These are phyloP conservation scores for Camellia lanceoleosa DNA, from an alignment of 148 eudicot genomes.

Conservation along the genomic window DNA sequence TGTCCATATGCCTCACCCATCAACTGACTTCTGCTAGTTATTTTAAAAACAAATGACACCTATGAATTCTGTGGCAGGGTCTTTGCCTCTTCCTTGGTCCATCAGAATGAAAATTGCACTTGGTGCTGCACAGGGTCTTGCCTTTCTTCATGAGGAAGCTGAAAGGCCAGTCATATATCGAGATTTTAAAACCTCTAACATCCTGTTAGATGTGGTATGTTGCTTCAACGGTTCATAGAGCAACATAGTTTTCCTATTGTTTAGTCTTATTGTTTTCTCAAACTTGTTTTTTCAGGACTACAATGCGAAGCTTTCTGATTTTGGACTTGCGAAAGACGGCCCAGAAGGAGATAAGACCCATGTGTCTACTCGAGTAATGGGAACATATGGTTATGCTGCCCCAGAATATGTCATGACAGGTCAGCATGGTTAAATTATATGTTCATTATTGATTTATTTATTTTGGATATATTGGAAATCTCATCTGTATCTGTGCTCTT, in stretches of 20 bases:
- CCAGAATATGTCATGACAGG: slow-evolving; percentile 49
- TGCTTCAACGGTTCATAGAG: not conserved
- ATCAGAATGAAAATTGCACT: slow-evolving; percentile 40
- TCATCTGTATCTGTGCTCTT: not conserved
- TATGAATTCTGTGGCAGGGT: slow-evolving; percentile 21
- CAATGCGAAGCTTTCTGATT: slow-evolving; percentile 50
- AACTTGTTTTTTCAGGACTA: slow-evolving; percentile 28
- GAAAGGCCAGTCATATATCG: slow-evolving; percentile 45
- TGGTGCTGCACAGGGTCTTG: slow-evolving; percentile 45
- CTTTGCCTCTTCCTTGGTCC: slow-evolving; percentile 44
- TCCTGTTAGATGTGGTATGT: slow-evolving; percentile 37
- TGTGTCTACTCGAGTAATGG: slow-evolving; percentile 46
- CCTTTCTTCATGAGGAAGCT: slow-evolving; percentile 49
- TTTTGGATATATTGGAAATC: not conserved
- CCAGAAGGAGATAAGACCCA: slow-evolving; percentile 46
- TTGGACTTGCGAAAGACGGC: slow-evolving; percentile 50
- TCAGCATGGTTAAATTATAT: not conserved
- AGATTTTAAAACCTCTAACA: slow-evolving; percentile 46
- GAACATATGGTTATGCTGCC: slow-evolving; percentile 46
- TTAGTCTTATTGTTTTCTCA: not conserved
- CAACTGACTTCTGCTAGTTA: not conserved
- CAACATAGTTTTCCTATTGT: not conserved
- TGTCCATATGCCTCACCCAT: not conserved
- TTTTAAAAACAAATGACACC: not conserved
- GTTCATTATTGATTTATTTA: too few species aligned